Conservation (phyloP, 768 basidiomycete genomes). For the Lyophyllum decastes region DNA sequence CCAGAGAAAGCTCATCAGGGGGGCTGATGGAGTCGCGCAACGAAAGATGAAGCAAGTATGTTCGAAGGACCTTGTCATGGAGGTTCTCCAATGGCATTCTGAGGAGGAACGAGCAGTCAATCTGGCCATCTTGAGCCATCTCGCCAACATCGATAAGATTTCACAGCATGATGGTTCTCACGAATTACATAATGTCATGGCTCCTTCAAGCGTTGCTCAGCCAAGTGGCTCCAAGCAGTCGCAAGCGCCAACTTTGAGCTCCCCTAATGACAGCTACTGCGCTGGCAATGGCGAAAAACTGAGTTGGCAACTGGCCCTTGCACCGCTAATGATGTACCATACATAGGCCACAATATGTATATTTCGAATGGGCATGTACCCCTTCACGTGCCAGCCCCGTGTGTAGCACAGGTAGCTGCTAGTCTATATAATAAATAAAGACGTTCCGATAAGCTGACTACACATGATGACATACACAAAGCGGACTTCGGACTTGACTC, state of each 20-base stretch:
- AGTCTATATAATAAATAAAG: too few species aligned
- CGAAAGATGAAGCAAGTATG: slow-evolving; percentile 1
- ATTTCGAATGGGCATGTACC: too few species aligned
- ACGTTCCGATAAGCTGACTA: too few species aligned
- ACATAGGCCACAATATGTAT: too few species aligned
- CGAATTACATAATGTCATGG: not conserved
- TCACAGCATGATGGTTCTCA: not conserved
- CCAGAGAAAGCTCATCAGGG: slow-evolving; percentile 1
- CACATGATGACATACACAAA: too few species aligned
- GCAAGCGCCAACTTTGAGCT: not conserved
- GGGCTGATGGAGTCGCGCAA: not conserved
- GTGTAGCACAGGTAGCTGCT: too few species aligned
- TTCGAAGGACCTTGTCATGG: not conserved
- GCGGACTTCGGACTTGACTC: too few species aligned
- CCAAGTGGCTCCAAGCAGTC: not conserved
- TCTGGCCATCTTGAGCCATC: not conserved
- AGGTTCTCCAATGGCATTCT: not conserved
- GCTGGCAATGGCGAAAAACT: too few species aligned
- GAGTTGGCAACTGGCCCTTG: too few species aligned
- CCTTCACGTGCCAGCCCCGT: too few species aligned
- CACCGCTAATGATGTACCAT: too few species aligned
- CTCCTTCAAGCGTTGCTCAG: not conserved
- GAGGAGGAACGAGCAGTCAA: not conserved
- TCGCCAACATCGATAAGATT: not conserved
- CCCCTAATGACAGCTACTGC: too few species aligned